Percentiles rank a stretch among this genome's conserved stretches.
These are phyloP conservation scores for Phyllosticta paracitricarpa DNA, from an alignment of 2,329 filamentous ascomycete genomes.

Conservation along the genomic window DNA sequence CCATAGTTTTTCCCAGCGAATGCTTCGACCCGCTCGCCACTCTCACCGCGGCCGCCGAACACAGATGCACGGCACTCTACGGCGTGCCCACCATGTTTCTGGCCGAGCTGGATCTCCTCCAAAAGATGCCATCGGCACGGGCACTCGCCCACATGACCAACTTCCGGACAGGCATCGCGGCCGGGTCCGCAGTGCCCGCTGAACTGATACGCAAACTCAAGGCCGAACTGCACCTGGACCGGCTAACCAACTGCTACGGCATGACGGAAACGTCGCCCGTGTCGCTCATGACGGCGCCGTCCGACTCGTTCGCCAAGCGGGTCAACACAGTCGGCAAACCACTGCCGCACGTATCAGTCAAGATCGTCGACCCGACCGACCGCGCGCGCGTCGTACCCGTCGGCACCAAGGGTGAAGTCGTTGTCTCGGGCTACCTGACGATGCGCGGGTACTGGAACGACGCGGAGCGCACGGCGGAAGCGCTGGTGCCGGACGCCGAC, in stretches of 20 bases:
- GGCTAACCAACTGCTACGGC: slow-evolving; percentile 89
- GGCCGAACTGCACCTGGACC: slow-evolving; percentile 60
- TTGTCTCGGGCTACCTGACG: slow-evolving; percentile 71
- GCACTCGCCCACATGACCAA: slow-evolving; percentile 44
- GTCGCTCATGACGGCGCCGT: slow-evolving; percentile 66
- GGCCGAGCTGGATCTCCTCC: slow-evolving; percentile 72
- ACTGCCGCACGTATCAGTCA: slow-evolving; percentile 70
- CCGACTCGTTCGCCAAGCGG: slow-evolving; percentile 63
- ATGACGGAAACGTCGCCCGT: slow-evolving; percentile 87
- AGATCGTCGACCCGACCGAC: slow-evolving; percentile 65
- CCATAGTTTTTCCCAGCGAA: slow-evolving; percentile 77
- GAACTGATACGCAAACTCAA: slow-evolving; percentile 72
- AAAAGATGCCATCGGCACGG: slow-evolving; percentile 28
- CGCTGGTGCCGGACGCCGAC: slow-evolving; percentile 47
- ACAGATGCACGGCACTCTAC: slow-evolving; percentile 61
- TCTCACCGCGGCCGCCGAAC: slow-evolving; percentile 53
- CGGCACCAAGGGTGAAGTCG: slow-evolving; percentile 67
- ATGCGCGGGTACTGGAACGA: slow-evolving; percentile 92
- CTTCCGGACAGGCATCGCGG: slow-evolving; percentile 82
- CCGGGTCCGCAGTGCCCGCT: slow-evolving; percentile 75
- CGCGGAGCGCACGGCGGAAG: slow-evolving; percentile 56
- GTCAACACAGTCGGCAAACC: slow-evolving; percentile 68
- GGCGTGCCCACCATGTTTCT: slow-evolving; percentile 93
- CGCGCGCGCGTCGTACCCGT: slow-evolving; percentile 49
- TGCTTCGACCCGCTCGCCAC: slow-evolving; percentile 74